Conservation (phyloP, 1,139 yeast genomes). For the Blastobotrys buckinghamii region DNA sequence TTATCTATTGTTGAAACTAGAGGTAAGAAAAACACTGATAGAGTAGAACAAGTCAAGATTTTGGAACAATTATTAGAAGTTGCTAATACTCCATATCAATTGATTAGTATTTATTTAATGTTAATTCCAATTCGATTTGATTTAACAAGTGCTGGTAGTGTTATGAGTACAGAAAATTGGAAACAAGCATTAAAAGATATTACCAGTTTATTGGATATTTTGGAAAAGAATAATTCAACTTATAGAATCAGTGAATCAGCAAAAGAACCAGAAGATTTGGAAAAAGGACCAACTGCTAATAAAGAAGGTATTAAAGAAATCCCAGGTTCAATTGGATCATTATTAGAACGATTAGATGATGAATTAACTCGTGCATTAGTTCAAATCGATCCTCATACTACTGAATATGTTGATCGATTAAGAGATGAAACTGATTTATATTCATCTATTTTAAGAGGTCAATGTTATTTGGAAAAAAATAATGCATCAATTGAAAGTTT, state of each 20-base stretch:
- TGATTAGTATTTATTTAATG: constrained; percentile 71
- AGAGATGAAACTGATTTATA: constrained; percentile 81
- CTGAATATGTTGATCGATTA: constrained; percentile 86
- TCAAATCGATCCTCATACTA: constrained; percentile 88
- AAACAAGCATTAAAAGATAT: constrained; percentile 60
- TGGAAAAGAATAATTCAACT: constrained; percentile 52
- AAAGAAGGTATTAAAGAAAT: constrained; percentile 71
- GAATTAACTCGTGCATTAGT: constrained; percentile 87
- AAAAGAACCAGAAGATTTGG: constrained; percentile 69
- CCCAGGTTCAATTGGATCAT: constrained; percentile 78
- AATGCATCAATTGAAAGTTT: constrained; percentile 38
- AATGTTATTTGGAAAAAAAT: constrained; percentile 70
- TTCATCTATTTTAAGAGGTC: constrained; percentile 73
- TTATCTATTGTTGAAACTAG: constrained; percentile 78
- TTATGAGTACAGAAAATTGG: constrained; percentile 84
- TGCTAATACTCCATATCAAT: constrained; percentile 60
- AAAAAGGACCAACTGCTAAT: constrained; percentile 56
- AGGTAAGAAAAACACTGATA: constrained; percentile 93
- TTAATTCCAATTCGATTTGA: constrained; percentile 88
- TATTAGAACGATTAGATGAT: constrained; percentile 91
- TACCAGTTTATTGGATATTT: constrained; percentile 52
- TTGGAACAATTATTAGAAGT: constrained; percentile 59
- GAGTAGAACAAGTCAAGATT: constrained; percentile 64
- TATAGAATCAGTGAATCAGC: constrained; percentile 81
- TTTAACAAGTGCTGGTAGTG: constrained; percentile 52